Conservation (phyloP, 257 asterid genomes). For the Gentiana straminea region DNA sequence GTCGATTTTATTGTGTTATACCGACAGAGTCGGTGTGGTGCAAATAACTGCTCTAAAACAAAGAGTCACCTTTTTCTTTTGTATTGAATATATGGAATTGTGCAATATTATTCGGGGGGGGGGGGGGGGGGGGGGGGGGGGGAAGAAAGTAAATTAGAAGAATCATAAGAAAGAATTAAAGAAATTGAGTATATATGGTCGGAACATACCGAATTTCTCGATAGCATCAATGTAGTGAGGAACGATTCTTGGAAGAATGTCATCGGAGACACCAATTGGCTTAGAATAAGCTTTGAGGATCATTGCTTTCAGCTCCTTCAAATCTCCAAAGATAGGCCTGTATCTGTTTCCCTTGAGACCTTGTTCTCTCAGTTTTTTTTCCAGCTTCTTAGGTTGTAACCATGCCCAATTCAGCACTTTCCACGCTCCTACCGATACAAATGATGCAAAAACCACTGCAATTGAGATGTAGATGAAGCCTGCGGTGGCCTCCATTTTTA, state of each 20-base stretch:
- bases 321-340: slow-evolving; percentile 27
- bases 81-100: too few species aligned
- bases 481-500: slow-evolving; percentile 8
- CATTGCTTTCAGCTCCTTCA: slow-evolving; percentile 22
- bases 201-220: slow-evolving; percentile 26
- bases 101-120: too few species aligned
- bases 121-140: too few species aligned
- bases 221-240: slow-evolving; percentile 12
- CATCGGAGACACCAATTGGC: slow-evolving; percentile 27
- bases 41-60: too few species aligned
- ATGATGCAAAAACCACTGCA: neutral
- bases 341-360: slow-evolving; percentile 31
- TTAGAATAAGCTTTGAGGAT: slow-evolving; percentile 13
- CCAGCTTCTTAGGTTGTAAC: slow-evolving; percentile 26
- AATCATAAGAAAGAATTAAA: neutral
- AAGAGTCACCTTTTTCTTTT: too few species aligned
- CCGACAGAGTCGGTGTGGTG: too few species aligned
- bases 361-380: slow-evolving; percentile 21
- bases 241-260: slow-evolving; percentile 23
- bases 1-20: too few species aligned
- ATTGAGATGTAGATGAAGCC: neutral
- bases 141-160: too few species aligned
- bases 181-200: too few species aligned
- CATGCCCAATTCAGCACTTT: slow-evolving; percentile 28
- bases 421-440: slow-evolving; percentile 16